Conservation (phyloP, 257 asterid genomes). For the Scutellaria baicalensis region DNA sequence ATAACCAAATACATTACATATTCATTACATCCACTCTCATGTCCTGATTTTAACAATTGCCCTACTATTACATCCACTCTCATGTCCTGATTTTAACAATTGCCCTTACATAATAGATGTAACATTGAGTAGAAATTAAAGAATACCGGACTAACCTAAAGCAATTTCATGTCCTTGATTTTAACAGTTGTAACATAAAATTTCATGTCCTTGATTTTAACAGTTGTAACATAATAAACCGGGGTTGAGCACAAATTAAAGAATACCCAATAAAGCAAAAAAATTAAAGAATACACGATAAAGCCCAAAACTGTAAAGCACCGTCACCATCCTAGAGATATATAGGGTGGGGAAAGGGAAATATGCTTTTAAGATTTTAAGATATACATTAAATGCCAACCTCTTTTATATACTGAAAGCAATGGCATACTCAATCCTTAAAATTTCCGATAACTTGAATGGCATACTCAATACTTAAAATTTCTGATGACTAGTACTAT, state of each 20-base stretch:
- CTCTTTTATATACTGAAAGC: background rate
- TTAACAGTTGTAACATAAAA: background rate
- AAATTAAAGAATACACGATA: background rate
- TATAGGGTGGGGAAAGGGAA: background rate
- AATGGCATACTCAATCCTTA: background rate
- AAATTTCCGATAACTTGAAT: background rate
- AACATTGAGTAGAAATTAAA: too few species aligned
- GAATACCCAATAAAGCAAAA: background rate
- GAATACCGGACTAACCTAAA: too few species aligned
- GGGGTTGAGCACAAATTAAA: background rate
- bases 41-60: background rate
- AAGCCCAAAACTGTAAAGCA: background rate
- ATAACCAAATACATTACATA: background rate
- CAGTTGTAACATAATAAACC: background rate
- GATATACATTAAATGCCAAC: background rate
- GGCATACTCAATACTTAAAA: too few species aligned
- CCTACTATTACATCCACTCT: too few species aligned
- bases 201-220: background rate
- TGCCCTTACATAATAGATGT: too few species aligned
- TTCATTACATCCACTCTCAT: too few species aligned
- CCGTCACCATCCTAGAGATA: background rate
- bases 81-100: too few species aligned
- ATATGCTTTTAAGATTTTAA: background rate
- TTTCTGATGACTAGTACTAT: too few species aligned
- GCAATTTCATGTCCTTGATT: background rate